These are phyloP conservation scores for Blastobotrys mokoenaii DNA, from an alignment of 805 yeast species.

Conservation along the genomic window DNA sequence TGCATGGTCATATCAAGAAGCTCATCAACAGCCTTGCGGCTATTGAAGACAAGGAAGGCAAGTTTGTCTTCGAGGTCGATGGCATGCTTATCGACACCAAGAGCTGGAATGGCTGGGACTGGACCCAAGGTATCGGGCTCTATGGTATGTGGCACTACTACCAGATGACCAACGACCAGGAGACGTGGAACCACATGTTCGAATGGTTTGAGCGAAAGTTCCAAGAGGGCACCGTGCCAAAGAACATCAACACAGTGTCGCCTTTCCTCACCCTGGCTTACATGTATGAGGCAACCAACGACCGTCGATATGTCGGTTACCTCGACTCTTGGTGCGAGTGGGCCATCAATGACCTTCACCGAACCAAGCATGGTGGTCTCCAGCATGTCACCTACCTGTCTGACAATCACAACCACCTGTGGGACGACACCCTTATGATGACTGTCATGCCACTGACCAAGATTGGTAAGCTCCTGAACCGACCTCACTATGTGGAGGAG, in stretches of 20 bases:
- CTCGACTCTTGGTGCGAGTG: constrained; percentile 32
- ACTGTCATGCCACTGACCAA: constrained; percentile 32
- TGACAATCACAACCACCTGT: constrained; percentile 25
- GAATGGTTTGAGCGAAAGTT: constrained; percentile 29
- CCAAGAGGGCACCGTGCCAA: constrained; percentile 28
- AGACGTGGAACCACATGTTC: constrained; percentile 21
- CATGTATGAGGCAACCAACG: constrained; percentile 25
- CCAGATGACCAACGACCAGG: constrained; percentile 23
- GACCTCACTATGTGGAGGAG: constrained; percentile 29
- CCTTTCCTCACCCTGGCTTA: constrained; percentile 30
- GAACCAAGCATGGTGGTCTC: constrained; percentile 30
- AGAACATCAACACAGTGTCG: constrained; percentile 32
- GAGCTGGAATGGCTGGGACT: constrained; percentile 37
- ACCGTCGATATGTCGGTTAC: constrained; percentile 20
- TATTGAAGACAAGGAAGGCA: constrained; percentile 29
- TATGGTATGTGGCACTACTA: constrained; percentile 34
- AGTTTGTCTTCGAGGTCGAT: constrained; percentile 26
- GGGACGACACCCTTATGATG: constrained; percentile 29
- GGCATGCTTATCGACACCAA: constrained; percentile 32
- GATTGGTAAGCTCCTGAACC: constrained; percentile 24
- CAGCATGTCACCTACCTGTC: constrained; percentile 31
- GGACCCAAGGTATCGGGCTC: constrained; percentile 34
- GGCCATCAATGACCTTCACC: constrained; percentile 27
- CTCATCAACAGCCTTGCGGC: constrained; percentile 24
- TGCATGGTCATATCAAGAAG: too few species aligned